phyloP scores from a whole-genome alignment of 768 basidiomycete genomes.

The Mycena capillaripes region DNA sequence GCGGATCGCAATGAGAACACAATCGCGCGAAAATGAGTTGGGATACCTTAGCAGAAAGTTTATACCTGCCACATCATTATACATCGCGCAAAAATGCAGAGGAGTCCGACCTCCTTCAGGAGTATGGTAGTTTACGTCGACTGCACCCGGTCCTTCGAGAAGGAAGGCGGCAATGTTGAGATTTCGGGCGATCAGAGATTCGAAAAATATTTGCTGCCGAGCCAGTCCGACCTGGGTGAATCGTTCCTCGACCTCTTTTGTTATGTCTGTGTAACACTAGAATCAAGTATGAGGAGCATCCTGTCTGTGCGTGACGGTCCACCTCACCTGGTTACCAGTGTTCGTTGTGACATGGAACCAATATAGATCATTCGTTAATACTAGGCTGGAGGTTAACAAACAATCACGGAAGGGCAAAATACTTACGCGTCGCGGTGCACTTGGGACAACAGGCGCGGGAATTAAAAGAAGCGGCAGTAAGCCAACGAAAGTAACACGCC shows the following conservation, averaged over 20 bases:
- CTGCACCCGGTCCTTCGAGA: background rate
- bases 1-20: background rate
- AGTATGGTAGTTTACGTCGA: slow-evolving; percentile 27
- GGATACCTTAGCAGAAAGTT: slow-evolving; percentile 26
- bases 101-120: slow-evolving; percentile 16
- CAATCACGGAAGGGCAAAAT: background rate
- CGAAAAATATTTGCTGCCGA: slow-evolving; percentile 23
- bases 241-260: slow-evolving; percentile 17
- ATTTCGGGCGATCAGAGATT: background rate
- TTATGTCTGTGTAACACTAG: slow-evolving; percentile 25
- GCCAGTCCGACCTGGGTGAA: background rate
- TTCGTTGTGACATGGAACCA: slow-evolving; percentile 13
- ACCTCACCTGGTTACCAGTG: slow-evolving; percentile 14
- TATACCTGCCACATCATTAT: slow-evolving; percentile 19
- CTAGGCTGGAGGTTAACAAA: background rate
- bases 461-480: slow-evolving; percentile 6
- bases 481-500: slow-evolving; percentile 17
- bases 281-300: background rate
- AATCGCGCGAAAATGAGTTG: background rate
- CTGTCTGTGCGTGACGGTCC: background rate
- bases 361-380: slow-evolving; percentile 3
- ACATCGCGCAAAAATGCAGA: slow-evolving; percentile 23
- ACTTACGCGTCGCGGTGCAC: slow-evolving; percentile 14
- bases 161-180: background rate
- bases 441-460: slow-evolving; percentile 14